Conservation (phyloP, 2,329 filamentous ascomycete species). For the Coniella lustricola region DNA sequence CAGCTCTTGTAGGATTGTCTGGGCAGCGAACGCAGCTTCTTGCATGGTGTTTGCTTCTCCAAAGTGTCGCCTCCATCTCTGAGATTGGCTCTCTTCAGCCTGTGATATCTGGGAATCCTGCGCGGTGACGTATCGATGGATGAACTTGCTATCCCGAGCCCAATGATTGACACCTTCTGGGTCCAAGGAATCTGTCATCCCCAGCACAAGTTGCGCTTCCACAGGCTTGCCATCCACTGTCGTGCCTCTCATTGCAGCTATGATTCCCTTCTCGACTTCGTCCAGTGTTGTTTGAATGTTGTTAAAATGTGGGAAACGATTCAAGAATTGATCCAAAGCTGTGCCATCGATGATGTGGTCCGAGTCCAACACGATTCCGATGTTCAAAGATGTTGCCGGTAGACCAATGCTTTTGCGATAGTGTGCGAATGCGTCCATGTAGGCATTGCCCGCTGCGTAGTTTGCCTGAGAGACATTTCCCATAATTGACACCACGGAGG, state of each 20-base stretch:
- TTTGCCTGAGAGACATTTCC: slow-evolving; percentile 23
- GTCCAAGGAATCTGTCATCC: background rate
- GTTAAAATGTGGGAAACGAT: background rate
- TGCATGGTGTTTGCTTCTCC: background rate
- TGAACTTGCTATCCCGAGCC: background rate
- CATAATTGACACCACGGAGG: slow-evolving; percentile 19
- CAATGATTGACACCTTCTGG: background rate
- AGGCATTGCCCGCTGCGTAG: slow-evolving; percentile 27
- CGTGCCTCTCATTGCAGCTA: background rate
- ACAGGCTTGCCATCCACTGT: background rate
- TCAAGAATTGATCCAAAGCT: background rate
- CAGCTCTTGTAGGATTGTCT: background rate
- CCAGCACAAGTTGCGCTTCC: background rate
- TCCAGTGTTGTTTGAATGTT: background rate
- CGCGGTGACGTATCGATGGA: background rate
- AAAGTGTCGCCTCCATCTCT: background rate
- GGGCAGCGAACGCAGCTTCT: background rate
- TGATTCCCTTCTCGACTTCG: background rate
- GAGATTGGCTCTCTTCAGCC: background rate
- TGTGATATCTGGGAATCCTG: background rate
- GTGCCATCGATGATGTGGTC: background rate
- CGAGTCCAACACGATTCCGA: background rate
- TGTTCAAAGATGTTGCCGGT: background rate
- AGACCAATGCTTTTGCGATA: slow-evolving; percentile 7
- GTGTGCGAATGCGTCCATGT: slow-evolving; percentile 20